A percentile compares a stretch with the other conserved stretches of the same genome.
Evolutionary conservation across 164 flowering plant genomes (phyloP).

Genomic region (Saururus chinensis): DNA sequence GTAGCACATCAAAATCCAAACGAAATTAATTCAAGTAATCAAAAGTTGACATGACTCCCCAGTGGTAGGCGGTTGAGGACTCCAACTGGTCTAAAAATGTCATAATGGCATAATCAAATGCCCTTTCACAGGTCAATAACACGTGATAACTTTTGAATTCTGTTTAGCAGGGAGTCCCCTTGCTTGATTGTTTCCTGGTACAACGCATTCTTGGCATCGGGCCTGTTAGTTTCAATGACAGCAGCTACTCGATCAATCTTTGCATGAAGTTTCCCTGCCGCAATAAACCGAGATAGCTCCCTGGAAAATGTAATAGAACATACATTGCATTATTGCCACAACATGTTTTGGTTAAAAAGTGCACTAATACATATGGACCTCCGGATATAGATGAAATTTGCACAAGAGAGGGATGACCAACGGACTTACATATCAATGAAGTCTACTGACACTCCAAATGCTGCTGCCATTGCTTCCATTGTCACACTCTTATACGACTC

Average conservation of each 20-base stretch:
- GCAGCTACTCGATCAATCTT: constrained; percentile 97
- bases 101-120: not conserved
- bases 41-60: not conserved
- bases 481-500: constrained; percentile 98
- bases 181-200: constrained; percentile 96
- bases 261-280: constrained; percentile 97
- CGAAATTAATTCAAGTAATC: no score
- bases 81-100: not conserved
- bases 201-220: constrained; percentile 92
- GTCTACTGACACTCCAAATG: constrained; percentile 88
- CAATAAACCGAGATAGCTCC: constrained; percentile 93
- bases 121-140: constrained; percentile 70
- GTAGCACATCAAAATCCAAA: no score
- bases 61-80: not conserved
- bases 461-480: constrained; percentile 95
- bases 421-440: constrained; percentile 84
- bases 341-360: not conserved
- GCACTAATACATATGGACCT: not conserved
- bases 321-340: no score
- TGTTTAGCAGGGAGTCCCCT: constrained; percentile 85
- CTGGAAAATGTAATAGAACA: constrained; percentile 19
- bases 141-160: constrained; percentile 92
- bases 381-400: not conserved
- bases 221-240: constrained; percentile 91
- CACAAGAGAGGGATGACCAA: not conserved